Base-by-base conservation (phyloP, 2,329 filamentous ascomycete species). In the Uncinocarpus reesii region DNA sequence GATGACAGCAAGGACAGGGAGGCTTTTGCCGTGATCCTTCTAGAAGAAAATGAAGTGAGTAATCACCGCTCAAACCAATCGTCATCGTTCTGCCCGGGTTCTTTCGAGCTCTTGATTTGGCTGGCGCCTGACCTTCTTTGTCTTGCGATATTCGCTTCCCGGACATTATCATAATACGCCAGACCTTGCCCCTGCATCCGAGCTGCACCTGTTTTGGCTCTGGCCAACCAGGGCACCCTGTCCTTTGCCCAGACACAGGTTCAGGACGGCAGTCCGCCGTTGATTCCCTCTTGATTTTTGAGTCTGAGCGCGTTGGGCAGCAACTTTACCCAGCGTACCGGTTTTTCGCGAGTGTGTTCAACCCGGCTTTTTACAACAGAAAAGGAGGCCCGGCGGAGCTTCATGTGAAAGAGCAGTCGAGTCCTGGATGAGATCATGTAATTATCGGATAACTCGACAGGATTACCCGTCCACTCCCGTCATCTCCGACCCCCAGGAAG, bases 151-250 rank as follows among this genome's bases (percentile, higher is more conserved):
- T 47, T 47, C 44, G 44, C 44, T 47, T 47, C 44, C 44, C 44
- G 44, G 44, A 47, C 40, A 40, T 47, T 47, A 47, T 46, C 28
- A 46, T 38, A 47, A 31, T 18, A 47, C 29, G n/a, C n/a, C n/a
- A 37, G 18, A 36, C 42, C 42, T 37, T 45, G 42, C 18, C 42
- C 42, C 32, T 45, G 42, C 42, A 45, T 36, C 42, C 42, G 42
- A 45, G 34, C 32, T 44, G 23, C 42, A 31, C 29, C 24, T n/a
- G n/a, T n/a, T n/a, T n/a, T n/a, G n/a, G n/a, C n/a, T n/a, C n/a
- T n/a, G n/a, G n/a, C n/a, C n/a, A n/a, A n/a, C n/a, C n/a, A n/a
- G n/a, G n/a, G n/a, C n/a, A n/a, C n/a, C 7, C 15, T 36, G 6
- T 36, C 20, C n/a, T 18, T 20, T 36, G n/a, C 11, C 34, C 24